These are phyloP conservation scores for Alloascoidea hylecoeti DNA, from an alignment of 805 yeast genomes.

Conservation along the genomic window DNA sequence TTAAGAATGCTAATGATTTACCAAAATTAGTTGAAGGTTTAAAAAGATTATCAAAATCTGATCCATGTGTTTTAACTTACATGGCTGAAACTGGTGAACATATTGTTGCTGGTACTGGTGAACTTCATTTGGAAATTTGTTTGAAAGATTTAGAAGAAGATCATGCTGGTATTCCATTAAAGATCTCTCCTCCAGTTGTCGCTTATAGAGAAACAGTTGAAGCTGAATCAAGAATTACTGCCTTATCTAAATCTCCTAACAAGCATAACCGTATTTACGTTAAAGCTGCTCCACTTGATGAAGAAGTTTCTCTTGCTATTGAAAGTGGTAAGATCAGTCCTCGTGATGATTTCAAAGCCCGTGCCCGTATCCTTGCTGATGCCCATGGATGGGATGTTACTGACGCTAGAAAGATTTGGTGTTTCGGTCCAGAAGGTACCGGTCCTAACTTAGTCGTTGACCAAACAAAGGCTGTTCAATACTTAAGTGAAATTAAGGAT, in stretches of 20 bases:
- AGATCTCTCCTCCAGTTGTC: constrained; percentile 81
- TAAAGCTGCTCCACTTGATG: constrained; percentile 76
- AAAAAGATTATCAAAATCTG: constrained; percentile 85
- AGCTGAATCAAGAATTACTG: constrained; percentile 69
- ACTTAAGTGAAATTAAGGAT: constrained; percentile 83
- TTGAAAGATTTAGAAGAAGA: constrained; percentile 73
- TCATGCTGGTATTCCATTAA: constrained; percentile 89
- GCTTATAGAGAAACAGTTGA: constrained; percentile 87
- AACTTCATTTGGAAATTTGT: constrained; percentile 86
- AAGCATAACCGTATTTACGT: constrained; percentile 88
- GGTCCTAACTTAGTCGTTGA: constrained; percentile 88
- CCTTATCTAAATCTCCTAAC: constrained; percentile 86
- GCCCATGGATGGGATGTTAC: constrained; percentile 88
- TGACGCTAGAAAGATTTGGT: constrained; percentile 92
- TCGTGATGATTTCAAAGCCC: constrained; percentile 81
- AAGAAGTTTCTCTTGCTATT: constrained; percentile 67
- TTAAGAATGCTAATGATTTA: constrained; percentile 83
- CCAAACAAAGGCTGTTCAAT: constrained; percentile 89
- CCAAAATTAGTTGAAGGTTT: constrained; percentile 91
- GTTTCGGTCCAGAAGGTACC: constrained; percentile 94
- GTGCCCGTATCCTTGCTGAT: constrained; percentile 87
- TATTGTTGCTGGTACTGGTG: constrained; percentile 90
- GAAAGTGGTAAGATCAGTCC: constrained; percentile 71
- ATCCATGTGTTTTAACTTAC: constrained; percentile 73
- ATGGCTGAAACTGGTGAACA: constrained; percentile 84